A percentile compares a stretch with the other conserved stretches of the same genome.
phyloP scores from a whole-genome alignment of 345 rosid species.

The Combretum micranthum region DNA sequence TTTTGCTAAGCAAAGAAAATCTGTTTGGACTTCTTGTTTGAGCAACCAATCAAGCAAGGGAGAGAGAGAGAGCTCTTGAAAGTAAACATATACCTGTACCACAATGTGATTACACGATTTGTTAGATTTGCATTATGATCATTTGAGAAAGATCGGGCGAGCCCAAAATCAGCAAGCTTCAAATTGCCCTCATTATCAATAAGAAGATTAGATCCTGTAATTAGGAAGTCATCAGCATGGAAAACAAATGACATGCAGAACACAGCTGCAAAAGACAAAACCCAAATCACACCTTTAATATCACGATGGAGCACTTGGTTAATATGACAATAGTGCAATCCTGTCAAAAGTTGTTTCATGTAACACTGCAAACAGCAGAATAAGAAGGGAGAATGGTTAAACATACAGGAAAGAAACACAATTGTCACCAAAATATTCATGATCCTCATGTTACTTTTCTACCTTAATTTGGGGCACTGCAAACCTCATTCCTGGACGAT shows the following conservation, averaged over 20 bases:
- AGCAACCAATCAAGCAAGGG: not conserved
- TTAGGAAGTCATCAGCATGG: constrained; percentile 5
- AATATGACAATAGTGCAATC: constrained; percentile 91
- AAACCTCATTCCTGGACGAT: constrained; percentile 93
- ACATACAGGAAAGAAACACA: not conserved
- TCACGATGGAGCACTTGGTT: constrained; percentile 97
- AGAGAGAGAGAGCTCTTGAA: not conserved
- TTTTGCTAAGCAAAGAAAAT: too few species aligned
- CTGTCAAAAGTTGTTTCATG: constrained; percentile 95
- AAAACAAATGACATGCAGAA: not conserved
- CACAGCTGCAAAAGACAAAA: not conserved
- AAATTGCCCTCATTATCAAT: constrained; percentile 88
- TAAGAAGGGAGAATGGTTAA: not conserved
- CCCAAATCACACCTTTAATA: constrained; percentile 58
- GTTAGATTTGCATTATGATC: constrained; percentile 76
- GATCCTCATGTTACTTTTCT: constrained; percentile 1
- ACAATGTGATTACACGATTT: constrained; percentile 84
- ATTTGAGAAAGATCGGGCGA: constrained; percentile 73
- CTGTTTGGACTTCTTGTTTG: too few species aligned
- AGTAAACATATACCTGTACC: constrained; percentile 68
- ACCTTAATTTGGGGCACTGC: constrained; percentile 95
- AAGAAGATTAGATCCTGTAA: constrained; percentile 91
- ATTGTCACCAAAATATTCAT: not conserved
- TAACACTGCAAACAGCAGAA: constrained; percentile 53
- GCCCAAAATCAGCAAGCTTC: constrained; percentile 96